Evolutionary conservation across 2,329 filamentous ascomycete species (phyloP).

Genomic region (Chrysoporthe cubensis): DNA sequence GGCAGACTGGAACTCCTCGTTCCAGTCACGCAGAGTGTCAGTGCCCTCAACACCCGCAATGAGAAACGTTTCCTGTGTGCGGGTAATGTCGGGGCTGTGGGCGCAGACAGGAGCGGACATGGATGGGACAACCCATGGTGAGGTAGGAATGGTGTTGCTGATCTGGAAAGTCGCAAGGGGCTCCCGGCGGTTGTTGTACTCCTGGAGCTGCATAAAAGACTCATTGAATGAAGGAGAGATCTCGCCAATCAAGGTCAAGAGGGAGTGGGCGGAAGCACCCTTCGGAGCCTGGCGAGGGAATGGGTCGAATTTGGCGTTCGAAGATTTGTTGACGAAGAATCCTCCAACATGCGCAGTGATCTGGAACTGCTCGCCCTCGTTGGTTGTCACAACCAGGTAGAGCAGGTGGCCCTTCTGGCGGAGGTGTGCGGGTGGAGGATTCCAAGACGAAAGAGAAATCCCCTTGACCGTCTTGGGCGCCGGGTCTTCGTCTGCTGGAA

Average conservation of each 20-base stretch:
- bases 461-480: slow-evolving; percentile 90
- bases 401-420: slow-evolving; percentile 90
- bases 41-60: slow-evolving; percentile 90
- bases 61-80: slow-evolving; percentile 91
- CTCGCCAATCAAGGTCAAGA: slow-evolving; percentile 76
- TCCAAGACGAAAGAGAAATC: slow-evolving; percentile 90
- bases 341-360: slow-evolving; percentile 92
- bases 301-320: slow-evolving; percentile 93
- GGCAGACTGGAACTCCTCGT: slow-evolving; percentile 97
- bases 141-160: slow-evolving; percentile 89
- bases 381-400: slow-evolving; percentile 86
- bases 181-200: slow-evolving; percentile 83
- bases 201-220: slow-evolving; percentile 78
- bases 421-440: slow-evolving; percentile 89
- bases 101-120: slow-evolving; percentile 65
- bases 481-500: slow-evolving; percentile 68
- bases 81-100: slow-evolving; percentile 82
- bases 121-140: slow-evolving; percentile 85
- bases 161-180: slow-evolving; percentile 93
- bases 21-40: slow-evolving; percentile 96
- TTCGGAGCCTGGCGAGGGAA: slow-evolving; percentile 80
- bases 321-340: slow-evolving; percentile 97
- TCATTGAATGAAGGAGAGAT: slow-evolving; percentile 83
- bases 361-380: slow-evolving; percentile 92
- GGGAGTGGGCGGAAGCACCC: slow-evolving; percentile 78